phyloP scores from a whole-genome alignment of 441 rosid genomes.

The Pelargonium cotyledonis region DNA sequence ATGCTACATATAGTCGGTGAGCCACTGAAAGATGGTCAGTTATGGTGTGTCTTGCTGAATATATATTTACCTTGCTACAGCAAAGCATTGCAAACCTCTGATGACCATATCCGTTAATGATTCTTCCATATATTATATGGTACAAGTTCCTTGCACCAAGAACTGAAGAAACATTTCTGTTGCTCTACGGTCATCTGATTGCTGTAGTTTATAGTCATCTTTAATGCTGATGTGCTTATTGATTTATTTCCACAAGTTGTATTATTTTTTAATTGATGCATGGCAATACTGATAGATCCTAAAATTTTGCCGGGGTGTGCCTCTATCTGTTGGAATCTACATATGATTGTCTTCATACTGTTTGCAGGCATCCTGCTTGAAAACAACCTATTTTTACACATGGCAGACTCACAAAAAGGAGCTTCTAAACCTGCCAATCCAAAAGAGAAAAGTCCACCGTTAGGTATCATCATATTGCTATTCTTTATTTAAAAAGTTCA shows the following conservation, averaged over 20 bases:
- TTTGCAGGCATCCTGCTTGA: conserved; percentile 20
- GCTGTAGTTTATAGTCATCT: neutral
- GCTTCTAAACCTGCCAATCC: conserved; percentile 30
- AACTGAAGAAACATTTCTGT: neutral
- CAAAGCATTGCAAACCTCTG: too few relatives aligned
- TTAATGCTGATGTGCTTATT: neutral
- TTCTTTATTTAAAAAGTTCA: neutral
- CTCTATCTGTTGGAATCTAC: conserved; percentile 8
- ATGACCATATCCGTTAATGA: too few relatives aligned
- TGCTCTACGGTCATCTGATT: neutral
- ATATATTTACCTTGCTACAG: neutral
- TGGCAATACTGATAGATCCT: neutral
- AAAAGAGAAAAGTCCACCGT: conserved; percentile 43
- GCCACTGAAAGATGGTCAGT: neutral
- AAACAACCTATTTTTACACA: conserved; percentile 25
- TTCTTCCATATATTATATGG: too few relatives aligned
- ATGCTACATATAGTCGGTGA: too few relatives aligned
- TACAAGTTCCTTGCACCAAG: too few relatives aligned
- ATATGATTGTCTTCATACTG: conserved; percentile 8
- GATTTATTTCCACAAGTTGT: neutral
- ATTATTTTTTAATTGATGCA: conserved; percentile 13
- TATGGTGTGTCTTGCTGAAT: neutral
- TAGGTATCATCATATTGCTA: conserved; percentile 37
- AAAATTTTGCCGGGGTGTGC: neutral
- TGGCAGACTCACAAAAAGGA: conserved; percentile 52